Percentiles rank a stretch among this genome's conserved stretches.
Conservation (phyloP, 148 eudicot species). For the Amaranthus palmeri region DNA sequence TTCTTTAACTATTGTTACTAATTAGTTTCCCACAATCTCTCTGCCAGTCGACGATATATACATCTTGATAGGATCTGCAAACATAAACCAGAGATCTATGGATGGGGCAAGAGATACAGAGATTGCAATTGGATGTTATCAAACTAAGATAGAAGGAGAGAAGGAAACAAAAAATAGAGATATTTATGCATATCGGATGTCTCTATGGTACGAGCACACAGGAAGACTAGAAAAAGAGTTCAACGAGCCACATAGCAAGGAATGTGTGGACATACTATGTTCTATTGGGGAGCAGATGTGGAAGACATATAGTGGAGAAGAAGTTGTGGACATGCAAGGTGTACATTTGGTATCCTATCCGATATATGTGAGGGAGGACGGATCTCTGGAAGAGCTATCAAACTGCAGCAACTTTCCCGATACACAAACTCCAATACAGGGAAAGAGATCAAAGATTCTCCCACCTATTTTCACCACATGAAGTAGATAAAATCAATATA, state of each 20-base stretch:
- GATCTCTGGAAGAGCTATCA: conserved; percentile 47
- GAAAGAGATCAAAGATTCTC: conserved; percentile 68
- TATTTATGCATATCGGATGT: conserved; percentile 55
- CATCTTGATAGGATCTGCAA: conserved; percentile 83
- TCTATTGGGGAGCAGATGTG: conserved; percentile 71
- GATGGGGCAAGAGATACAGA: conserved; percentile 94
- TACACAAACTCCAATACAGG: conserved; percentile 59
- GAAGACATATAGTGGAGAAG: conserved; percentile 56
- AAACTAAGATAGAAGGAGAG: conserved; percentile 26
- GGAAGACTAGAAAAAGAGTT: conserved; percentile 50
- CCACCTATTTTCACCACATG: conserved; percentile 83
- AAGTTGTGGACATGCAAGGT: conserved; percentile 76
- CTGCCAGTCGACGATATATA: conserved; percentile 83
- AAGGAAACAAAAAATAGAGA: conserved; percentile 25
- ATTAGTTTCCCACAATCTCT: conserved; percentile 6
- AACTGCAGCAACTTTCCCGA: conserved; percentile 56
- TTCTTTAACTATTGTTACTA: conserved; percentile 1
- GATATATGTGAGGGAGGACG: conserved; percentile 44
- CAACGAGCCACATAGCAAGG: conserved; percentile 48
- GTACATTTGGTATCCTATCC: conserved; percentile 82
- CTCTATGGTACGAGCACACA: conserved; percentile 93
- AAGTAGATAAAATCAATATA: not conserved
- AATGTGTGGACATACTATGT: conserved; percentile 49
- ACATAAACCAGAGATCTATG: conserved; percentile 90
- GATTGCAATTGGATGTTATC: conserved; percentile 90